Evolutionary conservation across 1,139 yeast species (phyloP).

Genomic region (Suhomyces yuchorum): DNA sequence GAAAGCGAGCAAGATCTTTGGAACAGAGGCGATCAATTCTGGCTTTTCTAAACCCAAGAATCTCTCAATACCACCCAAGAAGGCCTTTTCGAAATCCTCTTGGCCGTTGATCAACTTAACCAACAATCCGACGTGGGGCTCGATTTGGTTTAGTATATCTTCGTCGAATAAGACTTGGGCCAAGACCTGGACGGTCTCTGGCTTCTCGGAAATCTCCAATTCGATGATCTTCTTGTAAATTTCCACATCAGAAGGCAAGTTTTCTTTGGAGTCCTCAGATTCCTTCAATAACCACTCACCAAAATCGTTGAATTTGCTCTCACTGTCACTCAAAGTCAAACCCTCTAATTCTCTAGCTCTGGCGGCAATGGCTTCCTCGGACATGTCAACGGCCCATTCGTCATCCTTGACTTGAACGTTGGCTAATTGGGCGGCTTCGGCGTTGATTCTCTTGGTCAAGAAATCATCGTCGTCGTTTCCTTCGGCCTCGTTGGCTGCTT

Average conservation of each 20-base stretch:
- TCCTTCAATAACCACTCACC: slow-evolving; percentile 83
- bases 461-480: slow-evolving; percentile 60
- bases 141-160: slow-evolving; percentile 70
- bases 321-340: slow-evolving; percentile 43
- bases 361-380: slow-evolving; percentile 93
- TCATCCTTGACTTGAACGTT: slow-evolving; percentile 76
- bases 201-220: slow-evolving; percentile 68
- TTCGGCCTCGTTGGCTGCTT: slow-evolving; percentile 34
- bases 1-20: slow-evolving; percentile 77
- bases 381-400: slow-evolving; percentile 98
- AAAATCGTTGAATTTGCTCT: slow-evolving; percentile 65
- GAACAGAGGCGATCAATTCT: slow-evolving; percentile 69
- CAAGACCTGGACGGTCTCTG: slow-evolving; percentile 84
- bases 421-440: slow-evolving; percentile 74
- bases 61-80: slow-evolving; percentile 95
- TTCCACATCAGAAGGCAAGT: slow-evolving; percentile 81
- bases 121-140: slow-evolving; percentile 78
- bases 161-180: slow-evolving; percentile 90
- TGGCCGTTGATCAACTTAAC: slow-evolving; percentile 69
- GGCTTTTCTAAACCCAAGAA: slow-evolving; percentile 82
- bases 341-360: slow-evolving; percentile 88
- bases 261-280: slow-evolving; percentile 55
- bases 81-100: slow-evolving; percentile 76
- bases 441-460: slow-evolving; percentile 76
- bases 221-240: slow-evolving; percentile 88